phyloP scores from a whole-genome alignment of 495 filamentous ascomycete species.

The Ramalina intermedia region DNA sequence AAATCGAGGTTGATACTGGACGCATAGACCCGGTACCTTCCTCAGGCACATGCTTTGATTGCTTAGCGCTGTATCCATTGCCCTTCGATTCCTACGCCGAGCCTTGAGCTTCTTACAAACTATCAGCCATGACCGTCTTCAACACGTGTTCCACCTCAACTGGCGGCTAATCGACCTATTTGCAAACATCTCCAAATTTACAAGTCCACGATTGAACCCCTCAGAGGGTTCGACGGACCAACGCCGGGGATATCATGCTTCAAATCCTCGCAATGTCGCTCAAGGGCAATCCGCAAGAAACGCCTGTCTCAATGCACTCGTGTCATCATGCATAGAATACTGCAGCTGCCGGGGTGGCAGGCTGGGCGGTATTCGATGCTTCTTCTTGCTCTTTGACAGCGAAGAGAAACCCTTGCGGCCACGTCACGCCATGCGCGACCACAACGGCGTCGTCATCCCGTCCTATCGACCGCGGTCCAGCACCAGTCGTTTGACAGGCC shows the following conservation, averaged over 20 bases:
- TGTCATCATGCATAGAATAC: conserved; percentile 21
- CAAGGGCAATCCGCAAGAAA: conserved; percentile 16
- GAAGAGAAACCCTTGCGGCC: background rate
- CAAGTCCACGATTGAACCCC: background rate
- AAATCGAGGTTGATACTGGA: too few species aligned
- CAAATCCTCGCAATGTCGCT: conserved; percentile 1
- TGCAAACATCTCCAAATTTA: background rate
- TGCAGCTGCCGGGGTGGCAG: background rate
- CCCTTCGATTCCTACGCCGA: too few species aligned
- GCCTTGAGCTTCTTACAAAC: too few species aligned
- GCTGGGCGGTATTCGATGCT: conserved; percentile 10
- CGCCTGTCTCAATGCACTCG: conserved; percentile 18
- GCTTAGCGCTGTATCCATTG: too few species aligned
- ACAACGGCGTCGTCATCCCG: background rate
- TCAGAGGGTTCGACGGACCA: background rate
- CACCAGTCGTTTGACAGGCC: conserved; percentile 4
- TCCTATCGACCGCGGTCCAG: conserved; percentile 5
- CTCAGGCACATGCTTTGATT: too few species aligned
- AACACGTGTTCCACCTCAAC: too few species aligned
- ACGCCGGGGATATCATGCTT: conserved; percentile 18
- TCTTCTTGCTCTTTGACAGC: conserved; percentile 13
- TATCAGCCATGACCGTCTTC: too few species aligned
- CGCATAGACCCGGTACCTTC: too few species aligned
- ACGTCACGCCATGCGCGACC: background rate
- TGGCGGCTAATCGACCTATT: background rate